Percentiles rank a stretch among this genome's conserved stretches.
Evolutionary conservation across 805 yeast species (phyloP).

Genomic region (Yamadazyma paraphyllophila): DNA sequence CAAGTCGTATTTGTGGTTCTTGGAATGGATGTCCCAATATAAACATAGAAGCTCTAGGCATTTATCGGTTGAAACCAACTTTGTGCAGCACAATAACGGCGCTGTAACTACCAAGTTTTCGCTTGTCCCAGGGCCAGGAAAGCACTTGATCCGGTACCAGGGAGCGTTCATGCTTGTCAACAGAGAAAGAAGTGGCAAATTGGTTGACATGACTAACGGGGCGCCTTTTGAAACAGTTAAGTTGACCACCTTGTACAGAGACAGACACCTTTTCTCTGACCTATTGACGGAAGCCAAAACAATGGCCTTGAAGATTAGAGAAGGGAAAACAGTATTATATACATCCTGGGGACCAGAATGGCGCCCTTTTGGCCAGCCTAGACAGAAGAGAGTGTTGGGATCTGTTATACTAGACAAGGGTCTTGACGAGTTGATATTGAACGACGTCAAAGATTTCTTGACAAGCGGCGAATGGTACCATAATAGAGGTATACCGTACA

Average conservation of each 20-base stretch:
- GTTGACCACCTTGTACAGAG: constrained; percentile 83
- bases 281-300: constrained; percentile 80
- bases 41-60: constrained; percentile 77
- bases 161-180: constrained; percentile 87
- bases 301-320: constrained; percentile 76
- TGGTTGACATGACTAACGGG: constrained; percentile 86
- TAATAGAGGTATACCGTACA: constrained; percentile 94
- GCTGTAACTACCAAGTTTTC: constrained; percentile 83
- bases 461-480: constrained; percentile 86
- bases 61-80: constrained; percentile 84
- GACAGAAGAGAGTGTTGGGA: constrained; percentile 78
- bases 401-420: constrained; percentile 84
- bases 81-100: constrained; percentile 88
- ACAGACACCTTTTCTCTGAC: constrained; percentile 65
- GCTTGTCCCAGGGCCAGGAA: constrained; percentile 96
- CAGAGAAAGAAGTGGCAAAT: constrained; percentile 85
- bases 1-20: constrained; percentile 90
- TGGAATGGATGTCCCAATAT: constrained; percentile 91
- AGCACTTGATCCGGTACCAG: constrained; percentile 78
- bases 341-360: constrained; percentile 98
- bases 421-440: constrained; percentile 60
- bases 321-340: constrained; percentile 90
- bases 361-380: constrained; percentile 96
- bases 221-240: constrained; percentile 97
- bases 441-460: constrained; percentile 80